Evolutionary conservation across 768 basidiomycete genomes (phyloP), one percentile per base, ranked within the genome.

Genomic region (Hericium alpestre): DNA sequence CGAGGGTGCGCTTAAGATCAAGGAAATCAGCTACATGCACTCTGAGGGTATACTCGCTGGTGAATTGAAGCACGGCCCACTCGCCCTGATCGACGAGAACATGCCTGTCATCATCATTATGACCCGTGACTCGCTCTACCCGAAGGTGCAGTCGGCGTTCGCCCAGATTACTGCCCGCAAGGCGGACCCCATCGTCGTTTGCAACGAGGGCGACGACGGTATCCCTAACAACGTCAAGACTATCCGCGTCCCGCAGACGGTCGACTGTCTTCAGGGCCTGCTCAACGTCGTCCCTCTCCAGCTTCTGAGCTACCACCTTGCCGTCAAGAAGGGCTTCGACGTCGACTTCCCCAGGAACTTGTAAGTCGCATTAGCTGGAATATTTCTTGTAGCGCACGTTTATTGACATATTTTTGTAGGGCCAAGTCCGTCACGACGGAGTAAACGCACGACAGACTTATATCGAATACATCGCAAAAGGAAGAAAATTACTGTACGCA

Each of bases 41-140:
- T 83, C 82, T 1, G 84, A 86, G 73, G 87, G 87, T 75, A 97
- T 98, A 70, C 84, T 99, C 56, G 96, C 96, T 22, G 96, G 96
- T 64, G 96, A 99, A 76, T 78, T 99, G 62, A 99, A 99, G 77
- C 96, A 99, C 69, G 96, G 96, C 48, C 96, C 96, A 56, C 84
- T 99, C 56, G 96, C 96, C 55, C 75, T 99, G 63, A 89, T 99
- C 65, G 96, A 99, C 68, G 96, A 98, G 75, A 93, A 95, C 75
- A 92, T 96, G 89, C 83, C 93, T 43, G 92, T 98, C 64, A 98
- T 98, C 76, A 92, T 99, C 73, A 84, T 99, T 74, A 99, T 99
- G 96, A 99, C 96, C 27, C 87, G 90, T 63, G 96, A 99, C 73
- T 96, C 93, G 47, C 76, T 98, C 23, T 98, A 98, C 74, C 93